Evolutionary conservation across 78 protist genomes (phyloP).

Genomic region (Cavenderia fasciculata): DNA sequence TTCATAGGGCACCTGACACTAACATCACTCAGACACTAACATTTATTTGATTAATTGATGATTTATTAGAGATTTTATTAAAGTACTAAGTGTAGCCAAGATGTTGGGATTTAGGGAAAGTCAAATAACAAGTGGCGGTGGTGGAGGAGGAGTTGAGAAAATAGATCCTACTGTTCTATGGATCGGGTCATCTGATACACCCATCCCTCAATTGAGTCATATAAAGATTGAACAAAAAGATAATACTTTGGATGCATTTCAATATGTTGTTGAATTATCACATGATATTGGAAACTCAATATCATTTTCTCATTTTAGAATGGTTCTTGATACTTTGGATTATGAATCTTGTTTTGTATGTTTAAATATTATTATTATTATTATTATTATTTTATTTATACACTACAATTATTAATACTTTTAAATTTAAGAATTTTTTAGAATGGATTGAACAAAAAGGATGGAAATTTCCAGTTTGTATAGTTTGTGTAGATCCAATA

Average conservation of each 20-base stretch:
- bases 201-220: background rate
- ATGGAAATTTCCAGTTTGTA: background rate
- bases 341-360: background rate
- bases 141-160: background rate
- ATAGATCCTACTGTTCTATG: conserved; percentile 8
- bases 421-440: background rate
- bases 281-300: background rate
- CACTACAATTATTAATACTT: background rate
- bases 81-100: background rate
- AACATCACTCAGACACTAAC: background rate
- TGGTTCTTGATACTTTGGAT: conserved; percentile 4
- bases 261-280: background rate
- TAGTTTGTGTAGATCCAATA: background rate
- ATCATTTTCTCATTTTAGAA: conserved; percentile 51
- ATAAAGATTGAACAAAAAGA: background rate
- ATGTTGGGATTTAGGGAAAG: conserved; percentile 7
- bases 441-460: background rate
- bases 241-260: background rate
- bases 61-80: conserved; percentile 3
- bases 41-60: background rate
- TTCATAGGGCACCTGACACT: background rate
- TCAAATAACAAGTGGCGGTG: background rate
- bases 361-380: no score
- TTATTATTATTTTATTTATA: no score
- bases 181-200: conserved; percentile 6